Conservation (phyloP, 257 asterid species). For the Nicotiana attenuata region DNA sequence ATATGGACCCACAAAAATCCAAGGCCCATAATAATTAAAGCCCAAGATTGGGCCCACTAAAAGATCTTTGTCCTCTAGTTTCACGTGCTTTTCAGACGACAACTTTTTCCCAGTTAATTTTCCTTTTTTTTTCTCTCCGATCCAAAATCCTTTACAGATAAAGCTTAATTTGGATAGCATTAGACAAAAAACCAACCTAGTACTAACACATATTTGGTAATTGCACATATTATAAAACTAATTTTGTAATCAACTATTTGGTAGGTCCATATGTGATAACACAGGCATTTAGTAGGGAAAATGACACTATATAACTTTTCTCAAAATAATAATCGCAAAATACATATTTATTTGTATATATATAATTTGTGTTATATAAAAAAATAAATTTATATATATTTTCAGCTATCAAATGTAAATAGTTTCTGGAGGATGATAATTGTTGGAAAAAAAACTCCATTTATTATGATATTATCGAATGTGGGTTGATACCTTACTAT, state of each 20-base stretch:
- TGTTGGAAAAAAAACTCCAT: too few relatives aligned
- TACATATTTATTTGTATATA: too few relatives aligned
- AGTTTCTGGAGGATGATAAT: too few relatives aligned
- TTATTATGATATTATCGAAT: too few relatives aligned
- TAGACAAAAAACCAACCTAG: background rate
- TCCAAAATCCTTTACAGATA: background rate
- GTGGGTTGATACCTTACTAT: too few relatives aligned
- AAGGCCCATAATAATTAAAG: conserved; percentile 1
- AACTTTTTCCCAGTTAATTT: background rate
- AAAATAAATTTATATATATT: too few relatives aligned
- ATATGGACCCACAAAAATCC: background rate
- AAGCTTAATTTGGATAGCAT: background rate
- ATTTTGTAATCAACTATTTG: background rate
- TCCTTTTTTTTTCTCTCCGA: background rate
- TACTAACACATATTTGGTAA: background rate
- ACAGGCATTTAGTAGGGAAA: too few relatives aligned
- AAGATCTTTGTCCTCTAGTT: conserved; percentile 11
- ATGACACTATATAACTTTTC: too few relatives aligned
- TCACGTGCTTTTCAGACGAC: conserved; percentile 13
- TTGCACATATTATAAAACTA: background rate
- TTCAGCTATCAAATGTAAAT: too few relatives aligned
- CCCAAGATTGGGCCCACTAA: background rate
- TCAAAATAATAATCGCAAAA: too few relatives aligned
- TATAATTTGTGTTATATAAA: too few relatives aligned
- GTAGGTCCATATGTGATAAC: too few relatives aligned